Conservation (phyloP, 2,329 filamentous ascomycete species). For the Alternaria sp. region DNA sequence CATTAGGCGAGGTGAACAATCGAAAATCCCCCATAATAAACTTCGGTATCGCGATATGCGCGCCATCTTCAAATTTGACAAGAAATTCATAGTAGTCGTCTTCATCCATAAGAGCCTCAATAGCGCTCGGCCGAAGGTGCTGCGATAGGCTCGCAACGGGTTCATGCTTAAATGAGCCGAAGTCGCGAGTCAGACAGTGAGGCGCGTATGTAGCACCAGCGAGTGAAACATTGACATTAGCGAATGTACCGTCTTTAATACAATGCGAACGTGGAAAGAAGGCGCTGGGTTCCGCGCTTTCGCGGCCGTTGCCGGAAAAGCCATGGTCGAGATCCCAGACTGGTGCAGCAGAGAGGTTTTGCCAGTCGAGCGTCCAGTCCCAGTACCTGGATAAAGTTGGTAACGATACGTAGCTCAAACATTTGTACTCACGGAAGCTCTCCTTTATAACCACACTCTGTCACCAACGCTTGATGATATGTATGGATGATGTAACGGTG, state of each 20-base stretch:
- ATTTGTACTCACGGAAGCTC: conserved; percentile 7
- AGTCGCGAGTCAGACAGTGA: conserved; percentile 41
- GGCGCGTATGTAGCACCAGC: neutral
- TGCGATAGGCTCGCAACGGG: neutral
- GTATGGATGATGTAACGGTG: conserved; percentile 49
- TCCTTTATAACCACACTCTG: conserved; percentile 34
- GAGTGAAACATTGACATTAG: conserved; percentile 21
- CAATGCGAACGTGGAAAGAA: conserved; percentile 23
- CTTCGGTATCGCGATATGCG: conserved; percentile 40
- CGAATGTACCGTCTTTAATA: conserved; percentile 37
- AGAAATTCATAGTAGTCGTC: conserved; percentile 24
- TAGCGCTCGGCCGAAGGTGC: neutral
- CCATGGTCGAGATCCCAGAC: conserved; percentile 33
- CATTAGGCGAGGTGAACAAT: conserved; percentile 36
- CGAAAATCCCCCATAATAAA: conserved; percentile 40
- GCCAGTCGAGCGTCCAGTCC: conserved; percentile 50
- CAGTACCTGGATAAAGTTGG: conserved; percentile 34
- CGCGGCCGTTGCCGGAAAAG: conserved; percentile 44
- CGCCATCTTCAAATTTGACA: conserved; percentile 33
- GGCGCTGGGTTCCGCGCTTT: neutral
- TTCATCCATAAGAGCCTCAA: neutral
- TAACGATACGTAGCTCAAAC: too few relatives aligned
- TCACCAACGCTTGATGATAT: conserved; percentile 40
- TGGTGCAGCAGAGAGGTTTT: conserved; percentile 31
- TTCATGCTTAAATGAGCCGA: conserved; percentile 12